Evolutionary conservation across 2,329 filamentous ascomycete genomes (phyloP), one percentile per base, ranked within the genome.

Genomic region (Penicillium polonicum): DNA sequence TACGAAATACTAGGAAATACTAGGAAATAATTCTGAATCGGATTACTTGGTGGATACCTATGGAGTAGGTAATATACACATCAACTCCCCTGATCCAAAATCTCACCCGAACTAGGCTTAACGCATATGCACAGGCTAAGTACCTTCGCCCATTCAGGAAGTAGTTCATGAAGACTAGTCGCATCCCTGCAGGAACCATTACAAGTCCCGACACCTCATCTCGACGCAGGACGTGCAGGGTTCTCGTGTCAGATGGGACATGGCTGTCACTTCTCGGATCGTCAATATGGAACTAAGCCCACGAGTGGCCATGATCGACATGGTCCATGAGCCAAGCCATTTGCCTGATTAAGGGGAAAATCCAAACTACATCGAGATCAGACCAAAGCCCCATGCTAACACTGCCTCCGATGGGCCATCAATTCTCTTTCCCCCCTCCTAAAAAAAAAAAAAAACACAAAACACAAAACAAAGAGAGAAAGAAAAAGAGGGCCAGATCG

Each of bases 121-220:
- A 51, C 13, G 36, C 25, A 4, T 33, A 31, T 52, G 49, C 38
- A 43, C 17, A 29, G 35, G 35, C 23, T 51, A 48, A 21, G n/a
- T 35, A 38, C 17, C 15, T 33, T 45, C 31, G 50, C 35, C 49
- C 35, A 42, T 51, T 61, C 39, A 52, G 60, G 60, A 45, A 64
- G 52, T 57, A 59, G 54, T 63, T 63, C 59, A 25, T 60, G 57
- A 50, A 48, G 25, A 50, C 49, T 54, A 63, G 53, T 59, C 53
- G 52, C 52, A 62, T 59, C 58, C 60, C 58, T 64, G 62, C 62
- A 64, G 62, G 62, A 64, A 61, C 62, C 56, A 58, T 29, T 19
- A 39, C 38, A 33, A 45, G 45, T 27, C 50, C 39, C 50, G 41
- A 60, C 42, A 57, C 55, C 55, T 54, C 50, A 52, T 33, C 17